Percentiles rank a stretch among this genome's conserved stretches.
These are phyloP conservation scores for Leccinum proliferum DNA, from an alignment of 1,284 basidiomycete genomes.

Conservation along the genomic window DNA sequence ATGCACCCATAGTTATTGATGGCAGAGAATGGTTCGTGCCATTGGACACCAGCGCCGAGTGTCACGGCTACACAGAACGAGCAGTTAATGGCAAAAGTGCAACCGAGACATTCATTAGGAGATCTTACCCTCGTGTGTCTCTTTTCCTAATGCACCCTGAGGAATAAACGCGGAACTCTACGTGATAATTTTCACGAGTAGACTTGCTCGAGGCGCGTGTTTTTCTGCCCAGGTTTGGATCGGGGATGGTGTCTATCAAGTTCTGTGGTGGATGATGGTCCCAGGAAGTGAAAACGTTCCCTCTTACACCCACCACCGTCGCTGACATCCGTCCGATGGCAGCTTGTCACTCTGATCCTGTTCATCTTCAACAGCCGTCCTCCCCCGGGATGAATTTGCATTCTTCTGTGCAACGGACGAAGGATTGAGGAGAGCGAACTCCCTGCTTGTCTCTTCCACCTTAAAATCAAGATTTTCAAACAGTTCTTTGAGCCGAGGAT, in stretches of 20 bases:
- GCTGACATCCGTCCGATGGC: no score
- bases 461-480: conserved; percentile 80
- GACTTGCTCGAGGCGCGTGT: conserved; percentile 40
- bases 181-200: conserved; percentile 21
- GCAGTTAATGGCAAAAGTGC: no score
- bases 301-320: conserved; percentile 36
- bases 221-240: conserved; percentile 40
- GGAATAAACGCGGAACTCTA: no score
- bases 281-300: conserved; percentile 17
- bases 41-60: no score
- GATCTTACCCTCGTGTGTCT: no score
- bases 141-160: no score
- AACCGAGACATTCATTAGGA: no score
- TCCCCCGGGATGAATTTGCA: conserved; percentile 31
- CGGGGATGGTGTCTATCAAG: conserved; percentile 47
- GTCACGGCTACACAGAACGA: no score
- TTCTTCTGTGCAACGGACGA: conserved; percentile 58
- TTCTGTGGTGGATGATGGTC: conserved; percentile 29
- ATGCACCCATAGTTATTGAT: no score
- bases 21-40: no score
- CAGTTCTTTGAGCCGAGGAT: conserved; percentile 87
- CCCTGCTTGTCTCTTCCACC: conserved; percentile 84
- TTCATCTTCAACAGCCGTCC: conserved; percentile 86
- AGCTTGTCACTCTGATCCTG: conserved; percentile 79
- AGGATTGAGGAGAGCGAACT: conserved; percentile 91